Base-by-base conservation (phyloP, 75 land plant species). In the Ceratopteris richardii region DNA sequence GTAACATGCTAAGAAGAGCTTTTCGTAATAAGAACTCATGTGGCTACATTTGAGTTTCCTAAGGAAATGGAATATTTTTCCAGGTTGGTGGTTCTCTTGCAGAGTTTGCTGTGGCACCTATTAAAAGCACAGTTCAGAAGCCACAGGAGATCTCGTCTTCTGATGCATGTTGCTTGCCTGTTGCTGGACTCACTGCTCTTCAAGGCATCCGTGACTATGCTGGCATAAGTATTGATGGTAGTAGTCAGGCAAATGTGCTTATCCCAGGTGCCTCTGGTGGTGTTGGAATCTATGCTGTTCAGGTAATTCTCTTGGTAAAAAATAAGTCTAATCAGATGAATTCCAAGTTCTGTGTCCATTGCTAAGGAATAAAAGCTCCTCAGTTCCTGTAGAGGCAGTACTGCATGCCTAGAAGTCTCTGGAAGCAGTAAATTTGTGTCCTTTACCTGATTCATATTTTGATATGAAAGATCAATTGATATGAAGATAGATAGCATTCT, bases 261-360 rank as follows among this genome's bases (percentile, higher is more conserved):
- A 52, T 86, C 46, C 82, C 90, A n/a, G 90, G 80, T 27, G 90
- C 86, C 10, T 86, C 87, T 16, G 90, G 86, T 24, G 90, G 86
- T 25, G 90, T 86, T 18, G 90, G 90, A 9, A 76, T 69, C 25
- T 82, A 76, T 51, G 83, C 78, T 13, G 83, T 77, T 17, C 80
- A 77, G 77, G 79, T 77, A 42, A 24, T 33, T 27, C 29, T 46
- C 0, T 33, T 31, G 21, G 20, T 17, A n/a, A n/a, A n/a, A n/a
- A n/a, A n/a, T 37, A 17, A 1, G 21, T 12, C 30, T 25, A 21
- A 9, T 31, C 24, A 29, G n/a, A 16, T 44, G 23, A 19, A 1
- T 51, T 40, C 14, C 42, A 7, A 51, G 23, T 9, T 7, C 10
- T 51, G 53, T 51, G 0, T 5, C 36, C 27, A 29, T 29, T 22